These are phyloP conservation scores for Zygosaccharomyces kombuchaensis DNA, from an alignment of 805 yeast genomes.

Conservation along the genomic window DNA sequence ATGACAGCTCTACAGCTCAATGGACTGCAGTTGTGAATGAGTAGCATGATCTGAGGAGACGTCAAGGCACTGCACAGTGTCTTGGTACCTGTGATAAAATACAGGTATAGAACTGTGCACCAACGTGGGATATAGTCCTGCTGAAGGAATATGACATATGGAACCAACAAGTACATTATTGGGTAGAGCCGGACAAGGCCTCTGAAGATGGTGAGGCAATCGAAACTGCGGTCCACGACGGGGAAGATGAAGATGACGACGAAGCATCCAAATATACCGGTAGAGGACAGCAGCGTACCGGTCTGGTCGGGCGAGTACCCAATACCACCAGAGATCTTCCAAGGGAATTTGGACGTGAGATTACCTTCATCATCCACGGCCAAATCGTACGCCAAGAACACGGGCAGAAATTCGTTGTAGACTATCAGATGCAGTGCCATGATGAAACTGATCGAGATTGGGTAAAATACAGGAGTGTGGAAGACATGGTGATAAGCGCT, in stretches of 20 bases:
- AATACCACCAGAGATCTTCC: slow-evolving; percentile 48
- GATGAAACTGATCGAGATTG: slow-evolving; percentile 38
- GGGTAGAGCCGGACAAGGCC: slow-evolving; percentile 42
- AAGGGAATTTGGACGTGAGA: slow-evolving; percentile 42
- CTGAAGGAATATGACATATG: slow-evolving; percentile 45
- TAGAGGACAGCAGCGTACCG: slow-evolving; percentile 47
- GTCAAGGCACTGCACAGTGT: slow-evolving; percentile 44
- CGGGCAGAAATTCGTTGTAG: slow-evolving; percentile 52
- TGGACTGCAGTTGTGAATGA: slow-evolving; percentile 52
- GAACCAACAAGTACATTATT: slow-evolving; percentile 42
- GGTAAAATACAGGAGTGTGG: slow-evolving; percentile 34
- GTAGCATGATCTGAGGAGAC: slow-evolving; percentile 49
- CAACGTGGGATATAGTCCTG: slow-evolving; percentile 31
- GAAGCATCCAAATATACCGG: slow-evolving; percentile 51
- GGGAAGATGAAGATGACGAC: slow-evolving; percentile 51
- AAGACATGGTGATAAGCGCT: slow-evolving; percentile 26
- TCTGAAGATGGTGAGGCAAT: slow-evolving; percentile 44
- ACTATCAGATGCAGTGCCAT: slow-evolving; percentile 47
- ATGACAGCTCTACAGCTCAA: slow-evolving; percentile 54
- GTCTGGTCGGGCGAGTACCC: slow-evolving; percentile 45
- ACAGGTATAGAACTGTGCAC: slow-evolving; percentile 26
- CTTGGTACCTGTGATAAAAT: slow-evolving; percentile 33
- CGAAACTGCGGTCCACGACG: slow-evolving; percentile 44
- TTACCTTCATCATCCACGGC: slow-evolving; percentile 21
- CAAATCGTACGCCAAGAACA: slow-evolving; percentile 43